These are phyloP conservation scores for Trametes sanguinea DNA, from an alignment of 768 basidiomycete genomes.

Conservation along the genomic window DNA sequence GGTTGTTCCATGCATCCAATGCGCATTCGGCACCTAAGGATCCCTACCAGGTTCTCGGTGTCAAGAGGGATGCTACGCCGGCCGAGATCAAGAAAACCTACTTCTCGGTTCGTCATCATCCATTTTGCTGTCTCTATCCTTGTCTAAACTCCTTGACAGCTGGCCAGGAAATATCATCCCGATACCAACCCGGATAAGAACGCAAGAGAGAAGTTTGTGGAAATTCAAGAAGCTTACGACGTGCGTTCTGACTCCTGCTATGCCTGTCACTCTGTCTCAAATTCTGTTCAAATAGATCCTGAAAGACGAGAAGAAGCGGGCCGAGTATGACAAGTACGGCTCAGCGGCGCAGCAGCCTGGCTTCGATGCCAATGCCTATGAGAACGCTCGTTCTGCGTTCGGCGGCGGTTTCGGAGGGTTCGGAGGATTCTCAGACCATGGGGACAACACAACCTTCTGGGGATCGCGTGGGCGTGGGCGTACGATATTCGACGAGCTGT, in stretches of 20 bases:
- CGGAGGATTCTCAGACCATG: constrained; percentile 63
- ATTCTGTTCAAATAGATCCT: constrained; percentile 56
- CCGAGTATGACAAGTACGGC: constrained; percentile 90
- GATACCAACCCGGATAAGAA: constrained; percentile 93
- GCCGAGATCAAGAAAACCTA: constrained; percentile 98
- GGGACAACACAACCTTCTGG: constrained; percentile 32
- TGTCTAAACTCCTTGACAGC: constrained; percentile 47
- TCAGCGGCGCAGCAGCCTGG: constrained; percentile 90
- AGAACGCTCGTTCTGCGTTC: constrained; percentile 47
- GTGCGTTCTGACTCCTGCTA: constrained; percentile 46
- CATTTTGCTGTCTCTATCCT: constrained; percentile 21
- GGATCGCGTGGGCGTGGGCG: constrained; percentile 38
- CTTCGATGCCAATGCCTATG: constrained; percentile 89
- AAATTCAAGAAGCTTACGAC: constrained; percentile 97
- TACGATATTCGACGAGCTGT: constrained; percentile 86
- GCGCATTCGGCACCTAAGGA: constrained; percentile 62
- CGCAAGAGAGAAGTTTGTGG: constrained; percentile 90
- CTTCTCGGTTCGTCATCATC: constrained; percentile 72
- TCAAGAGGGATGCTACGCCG: constrained; percentile 76
- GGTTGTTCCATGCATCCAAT: constrained; percentile 72
- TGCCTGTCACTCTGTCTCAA: background rate
- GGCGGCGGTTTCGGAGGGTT: constrained; percentile 44
- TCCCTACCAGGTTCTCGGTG: constrained; percentile 91
- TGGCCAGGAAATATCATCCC: constrained; percentile 97
- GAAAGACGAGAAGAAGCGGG: constrained; percentile 93